phyloP scores from a whole-genome alignment of 106 monocot genomes.

The Allium fistulosum region DNA sequence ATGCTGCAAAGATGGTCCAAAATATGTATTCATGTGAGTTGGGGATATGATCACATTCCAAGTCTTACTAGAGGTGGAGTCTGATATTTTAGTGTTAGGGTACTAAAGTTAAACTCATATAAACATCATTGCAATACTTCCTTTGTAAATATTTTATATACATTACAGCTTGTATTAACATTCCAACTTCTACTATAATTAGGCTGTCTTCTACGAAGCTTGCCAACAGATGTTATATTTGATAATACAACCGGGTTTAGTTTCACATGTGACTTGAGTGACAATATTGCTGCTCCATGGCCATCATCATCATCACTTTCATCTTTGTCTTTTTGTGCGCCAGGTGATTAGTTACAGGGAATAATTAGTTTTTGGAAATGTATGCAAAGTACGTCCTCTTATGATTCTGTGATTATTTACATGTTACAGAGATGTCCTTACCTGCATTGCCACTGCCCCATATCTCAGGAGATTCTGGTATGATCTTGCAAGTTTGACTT shows the following conservation, averaged over 20 bases:
- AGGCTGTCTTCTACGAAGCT: conserved; percentile 95
- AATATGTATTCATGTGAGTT: too few species aligned
- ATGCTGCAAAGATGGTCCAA: too few species aligned
- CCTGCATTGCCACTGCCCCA: conserved; percentile 65
- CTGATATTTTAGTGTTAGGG: too few species aligned
- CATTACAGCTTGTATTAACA: background rate
- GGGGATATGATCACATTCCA: too few species aligned
- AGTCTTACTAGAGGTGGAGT: too few species aligned
- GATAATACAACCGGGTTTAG: conserved; percentile 86
- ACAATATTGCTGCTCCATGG: conserved; percentile 98
- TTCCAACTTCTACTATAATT: conserved; percentile 12
- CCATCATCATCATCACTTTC: conserved; percentile 93
- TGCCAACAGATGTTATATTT: conserved; percentile 80
- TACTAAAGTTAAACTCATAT: too few species aligned
- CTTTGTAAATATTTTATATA: background rate
- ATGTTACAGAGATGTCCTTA: conserved; percentile 85
- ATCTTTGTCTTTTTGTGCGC: conserved; percentile 89
- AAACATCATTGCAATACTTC: too few species aligned
- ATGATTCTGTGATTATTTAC: too few species aligned
- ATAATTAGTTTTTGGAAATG: background rate
- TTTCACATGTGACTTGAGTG: conserved; percentile 95
- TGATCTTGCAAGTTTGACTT: background rate
- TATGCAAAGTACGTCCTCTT: background rate
- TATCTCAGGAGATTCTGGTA: conserved; percentile 53
- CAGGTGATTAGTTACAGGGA: conserved; percentile 33